These are phyloP conservation scores for Suillus decipiens DNA, from an alignment of 768 basidiomycete species.

Conservation along the genomic window DNA sequence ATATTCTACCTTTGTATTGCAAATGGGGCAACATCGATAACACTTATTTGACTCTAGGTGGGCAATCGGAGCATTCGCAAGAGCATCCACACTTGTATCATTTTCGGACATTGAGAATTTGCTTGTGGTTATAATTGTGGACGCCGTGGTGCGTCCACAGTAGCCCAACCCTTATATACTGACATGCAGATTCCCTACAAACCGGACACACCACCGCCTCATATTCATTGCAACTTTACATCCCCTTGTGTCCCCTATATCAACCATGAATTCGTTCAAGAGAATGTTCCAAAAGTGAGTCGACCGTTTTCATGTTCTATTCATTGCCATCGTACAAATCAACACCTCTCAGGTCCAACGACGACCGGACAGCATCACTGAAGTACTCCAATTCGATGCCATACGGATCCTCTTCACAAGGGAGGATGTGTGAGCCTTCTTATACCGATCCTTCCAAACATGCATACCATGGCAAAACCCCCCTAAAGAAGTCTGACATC, in stretches of 20 bases:
- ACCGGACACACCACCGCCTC: background rate
- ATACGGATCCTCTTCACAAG: constrained; percentile 5
- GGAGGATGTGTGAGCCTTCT: constrained; percentile 4
- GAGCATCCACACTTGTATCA: background rate
- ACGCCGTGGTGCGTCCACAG: background rate
- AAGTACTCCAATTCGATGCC: constrained; percentile 19
- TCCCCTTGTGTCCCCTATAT: background rate
- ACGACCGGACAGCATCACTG: constrained; percentile 5
- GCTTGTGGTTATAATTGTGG: background rate
- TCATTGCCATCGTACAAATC: background rate
- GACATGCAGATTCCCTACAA: background rate
- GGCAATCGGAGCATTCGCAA: background rate
- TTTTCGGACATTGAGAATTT: background rate
- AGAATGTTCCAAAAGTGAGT: constrained; percentile 13
- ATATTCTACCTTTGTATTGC: background rate
- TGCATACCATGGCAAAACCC: constrained; percentile 15
- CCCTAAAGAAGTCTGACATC: constrained; percentile 15
- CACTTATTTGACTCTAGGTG: background rate
- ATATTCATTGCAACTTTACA: background rate
- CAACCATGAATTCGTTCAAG: background rate
- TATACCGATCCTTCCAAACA: constrained; percentile 3
- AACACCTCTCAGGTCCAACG: constrained; percentile 7
- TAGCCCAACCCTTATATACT: background rate
- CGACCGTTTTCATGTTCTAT: background rate
- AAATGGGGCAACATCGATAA: background rate